Evolutionary conservation across 768 basidiomycete species (phyloP).

Genomic region (Russula abietina): DNA sequence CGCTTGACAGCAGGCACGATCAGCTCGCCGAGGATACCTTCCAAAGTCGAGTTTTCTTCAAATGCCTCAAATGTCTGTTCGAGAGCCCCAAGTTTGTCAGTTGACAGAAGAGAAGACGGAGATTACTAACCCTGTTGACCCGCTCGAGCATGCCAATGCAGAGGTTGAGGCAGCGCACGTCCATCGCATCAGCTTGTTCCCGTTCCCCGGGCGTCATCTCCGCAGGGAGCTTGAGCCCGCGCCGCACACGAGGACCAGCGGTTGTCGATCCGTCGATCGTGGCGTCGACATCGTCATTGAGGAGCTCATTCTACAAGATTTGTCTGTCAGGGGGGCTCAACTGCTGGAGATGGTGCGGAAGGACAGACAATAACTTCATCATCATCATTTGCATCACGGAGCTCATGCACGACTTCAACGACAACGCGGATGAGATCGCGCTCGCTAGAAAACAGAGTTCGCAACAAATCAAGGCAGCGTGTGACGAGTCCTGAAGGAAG

Average conservation of each 20-base stretch:
- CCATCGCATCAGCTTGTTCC: conserved; percentile 51
- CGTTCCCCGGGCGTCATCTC: conserved; percentile 57
- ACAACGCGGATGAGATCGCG: too few relatives aligned
- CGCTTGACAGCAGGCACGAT: conserved; percentile 87
- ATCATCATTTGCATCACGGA: too few relatives aligned
- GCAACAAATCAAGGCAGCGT: too few relatives aligned
- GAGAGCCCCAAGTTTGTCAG: background rate
- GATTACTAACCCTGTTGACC: conserved; percentile 63
- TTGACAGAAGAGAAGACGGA: conserved; percentile 11
- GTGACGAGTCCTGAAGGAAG: too few relatives aligned
- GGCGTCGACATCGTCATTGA: conserved; percentile 33
- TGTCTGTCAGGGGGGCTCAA: background rate
- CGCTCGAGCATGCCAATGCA: conserved; percentile 83
- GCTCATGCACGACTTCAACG: too few relatives aligned
- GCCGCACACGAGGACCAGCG: conserved; percentile 21
- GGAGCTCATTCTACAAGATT: conserved; percentile 26
- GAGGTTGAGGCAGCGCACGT: conserved; percentile 67
- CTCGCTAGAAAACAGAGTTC: too few relatives aligned
- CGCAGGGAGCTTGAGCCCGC: conserved; percentile 32
- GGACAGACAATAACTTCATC: too few relatives aligned
- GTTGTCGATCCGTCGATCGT: conserved; percentile 31
- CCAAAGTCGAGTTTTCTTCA: conserved; percentile 65
- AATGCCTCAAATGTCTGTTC: conserved; percentile 50
- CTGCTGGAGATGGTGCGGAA: too few relatives aligned
- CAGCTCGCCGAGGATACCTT: conserved; percentile 67